phyloP scores from a whole-genome alignment of 495 filamentous ascomycete genomes.

The Penicillium diatomitis region DNA sequence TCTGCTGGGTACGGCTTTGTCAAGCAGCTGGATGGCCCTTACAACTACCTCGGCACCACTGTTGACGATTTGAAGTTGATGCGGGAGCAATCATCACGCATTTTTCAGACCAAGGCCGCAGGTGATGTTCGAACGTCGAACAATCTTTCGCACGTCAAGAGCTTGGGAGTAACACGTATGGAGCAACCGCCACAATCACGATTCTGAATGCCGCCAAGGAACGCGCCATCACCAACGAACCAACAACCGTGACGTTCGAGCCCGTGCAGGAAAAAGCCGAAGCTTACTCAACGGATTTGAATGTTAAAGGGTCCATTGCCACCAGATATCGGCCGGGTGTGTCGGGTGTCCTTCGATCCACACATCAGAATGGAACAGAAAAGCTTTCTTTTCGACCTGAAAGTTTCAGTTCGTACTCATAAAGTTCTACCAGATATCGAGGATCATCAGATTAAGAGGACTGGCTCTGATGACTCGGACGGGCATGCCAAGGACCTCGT shows the following conservation, averaged over 20 bases:
- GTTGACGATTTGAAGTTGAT: constrained; percentile 42
- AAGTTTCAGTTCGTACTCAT: no score
- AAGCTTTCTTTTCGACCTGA: no score
- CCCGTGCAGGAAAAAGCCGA: background rate
- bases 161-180: constrained; percentile 37
- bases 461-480: no score
- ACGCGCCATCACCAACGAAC: constrained; percentile 39
- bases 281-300: background rate
- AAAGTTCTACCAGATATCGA: no score
- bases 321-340: no score
- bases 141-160: constrained; percentile 28
- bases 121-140: constrained; percentile 39
- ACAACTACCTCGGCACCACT: constrained; percentile 44
- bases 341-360: no score
- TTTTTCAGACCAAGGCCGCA: constrained; percentile 48
- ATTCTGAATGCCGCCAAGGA: constrained; percentile 46
- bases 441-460: no score
- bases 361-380: no score
- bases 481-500: no score
- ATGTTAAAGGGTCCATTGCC: no score
- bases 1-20: constrained; percentile 50
- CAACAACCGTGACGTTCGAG: constrained; percentile 12
- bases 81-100: constrained; percentile 32
- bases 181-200: constrained; percentile 42
- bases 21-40: constrained; percentile 39